These are phyloP conservation scores for Petunia hybrid DNA, from an alignment of 305 asterid species.

Conservation along the genomic window DNA sequence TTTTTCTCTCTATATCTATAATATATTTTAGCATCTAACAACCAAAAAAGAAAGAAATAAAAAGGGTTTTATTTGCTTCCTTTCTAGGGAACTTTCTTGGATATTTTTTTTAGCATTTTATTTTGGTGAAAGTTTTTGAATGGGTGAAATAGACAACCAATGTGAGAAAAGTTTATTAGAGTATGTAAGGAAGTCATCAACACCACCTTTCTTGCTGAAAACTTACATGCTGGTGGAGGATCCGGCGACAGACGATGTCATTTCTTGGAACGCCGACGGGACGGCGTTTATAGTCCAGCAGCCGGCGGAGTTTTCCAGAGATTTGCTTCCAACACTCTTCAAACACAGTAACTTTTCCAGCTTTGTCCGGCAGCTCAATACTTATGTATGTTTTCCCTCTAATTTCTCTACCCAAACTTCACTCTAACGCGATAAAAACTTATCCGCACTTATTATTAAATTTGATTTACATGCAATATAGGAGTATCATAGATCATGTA, in stretches of 20 bases:
- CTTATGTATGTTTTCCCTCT: constrained; percentile 75
- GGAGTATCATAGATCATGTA: too few relatives aligned
- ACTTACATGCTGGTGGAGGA: constrained; percentile 88
- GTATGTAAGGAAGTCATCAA: constrained; percentile 58
- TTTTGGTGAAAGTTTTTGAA: not conserved
- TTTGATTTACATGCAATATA: too few relatives aligned
- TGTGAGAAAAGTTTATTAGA: constrained; percentile 52
- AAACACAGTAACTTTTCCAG: constrained; percentile 94
- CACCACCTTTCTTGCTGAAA: constrained; percentile 83
- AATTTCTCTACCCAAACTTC: too few relatives aligned
- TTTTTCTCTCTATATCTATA: too few relatives aligned
- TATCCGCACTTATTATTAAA: too few relatives aligned
- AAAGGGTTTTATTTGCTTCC: not conserved
- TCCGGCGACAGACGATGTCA: constrained; percentile 72
- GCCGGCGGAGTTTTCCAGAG: constrained; percentile 82
- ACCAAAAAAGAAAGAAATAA: not conserved
- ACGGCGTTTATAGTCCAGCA: constrained; percentile 87
- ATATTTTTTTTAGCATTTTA: too few relatives aligned
- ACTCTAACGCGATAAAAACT: too few relatives aligned
- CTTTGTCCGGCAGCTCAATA: constrained; percentile 89
- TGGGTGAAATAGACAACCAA: constrained; percentile 8
- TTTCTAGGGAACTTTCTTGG: not conserved
- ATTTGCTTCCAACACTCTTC: constrained; percentile 75
- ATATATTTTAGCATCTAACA: not conserved
- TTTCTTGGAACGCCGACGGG: constrained; percentile 85